Percentiles rank a stretch among this genome's conserved stretches.
phyloP scores from a whole-genome alignment of 306 rosid genomes.

The Quercus engelmannii region DNA sequence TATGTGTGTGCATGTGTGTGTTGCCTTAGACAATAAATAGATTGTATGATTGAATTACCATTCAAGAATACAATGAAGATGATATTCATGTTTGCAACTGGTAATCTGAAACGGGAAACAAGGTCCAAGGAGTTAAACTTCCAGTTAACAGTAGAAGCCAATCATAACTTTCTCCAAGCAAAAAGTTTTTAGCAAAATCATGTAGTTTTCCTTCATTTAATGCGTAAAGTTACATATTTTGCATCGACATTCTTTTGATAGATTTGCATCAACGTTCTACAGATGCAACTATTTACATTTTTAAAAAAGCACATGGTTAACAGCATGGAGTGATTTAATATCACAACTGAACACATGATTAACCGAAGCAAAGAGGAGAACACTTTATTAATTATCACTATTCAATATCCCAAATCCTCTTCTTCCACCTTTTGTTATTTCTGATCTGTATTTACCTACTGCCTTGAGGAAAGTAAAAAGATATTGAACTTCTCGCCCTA shows the following conservation, averaged over 20 bases:
- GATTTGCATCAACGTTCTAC: neutral
- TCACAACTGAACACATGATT: neutral
- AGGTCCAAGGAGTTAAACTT: slow-evolving; percentile 8
- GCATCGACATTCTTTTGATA: neutral
- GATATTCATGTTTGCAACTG: slow-evolving; percentile 91
- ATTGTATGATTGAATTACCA: slow-evolving; percentile 47
- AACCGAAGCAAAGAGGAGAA: neutral
- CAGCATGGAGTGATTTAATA: neutral
- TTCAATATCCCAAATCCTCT: neutral
- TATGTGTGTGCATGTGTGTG: neutral
- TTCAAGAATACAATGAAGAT: slow-evolving; percentile 93
- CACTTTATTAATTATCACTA: neutral
- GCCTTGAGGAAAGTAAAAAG: neutral
- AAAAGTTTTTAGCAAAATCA: slow-evolving; percentile 13
- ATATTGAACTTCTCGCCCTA: neutral
- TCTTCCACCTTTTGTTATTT: no score
- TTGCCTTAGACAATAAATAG: neutral
- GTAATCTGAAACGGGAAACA: slow-evolving; percentile 59
- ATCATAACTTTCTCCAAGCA: neutral
- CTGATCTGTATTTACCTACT: no score
- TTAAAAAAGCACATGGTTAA: neutral
- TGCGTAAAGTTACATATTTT: neutral
- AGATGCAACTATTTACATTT: neutral
- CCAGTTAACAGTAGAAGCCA: slow-evolving; percentile 1
- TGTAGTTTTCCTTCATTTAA: neutral